Conservation (phyloP, 495 filamentous ascomycete genomes). For the Clohesyomyces aquaticus region DNA sequence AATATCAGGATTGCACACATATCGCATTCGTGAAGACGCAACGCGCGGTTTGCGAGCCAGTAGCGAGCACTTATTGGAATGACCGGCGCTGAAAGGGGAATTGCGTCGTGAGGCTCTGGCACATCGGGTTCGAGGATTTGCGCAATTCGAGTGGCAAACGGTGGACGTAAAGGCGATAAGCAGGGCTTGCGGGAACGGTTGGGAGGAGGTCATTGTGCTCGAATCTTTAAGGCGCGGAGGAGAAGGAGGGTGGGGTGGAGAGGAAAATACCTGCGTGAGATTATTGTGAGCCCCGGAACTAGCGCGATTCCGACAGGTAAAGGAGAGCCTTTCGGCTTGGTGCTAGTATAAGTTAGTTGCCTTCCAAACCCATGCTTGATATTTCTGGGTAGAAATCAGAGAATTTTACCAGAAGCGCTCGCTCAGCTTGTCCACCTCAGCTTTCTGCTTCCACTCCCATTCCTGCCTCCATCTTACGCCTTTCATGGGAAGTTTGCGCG, state of each 20-base stretch:
- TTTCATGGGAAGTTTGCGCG: not conserved
- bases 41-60: not conserved
- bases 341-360: not conserved
- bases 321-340: slow-evolving; percentile 1
- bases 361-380: not conserved
- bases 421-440: not conserved
- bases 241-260: not conserved
- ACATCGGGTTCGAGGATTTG: not conserved
- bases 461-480: not conserved
- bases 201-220: not conserved
- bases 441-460: not conserved
- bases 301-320: not conserved
- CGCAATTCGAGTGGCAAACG: not conserved
- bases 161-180: slow-evolving; percentile 1
- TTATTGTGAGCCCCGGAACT: slow-evolving; percentile 1
- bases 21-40: not conserved
- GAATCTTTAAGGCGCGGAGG: not conserved
- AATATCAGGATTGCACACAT: not conserved
- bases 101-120: not conserved
- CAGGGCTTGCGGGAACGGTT: not conserved
- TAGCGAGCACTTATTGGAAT: not conserved
- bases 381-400: slow-evolving; percentile 1
- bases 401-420: not conserved
- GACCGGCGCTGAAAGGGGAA: not conserved
- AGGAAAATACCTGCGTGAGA: not conserved